Evolutionary conservation across 2,329 filamentous ascomycete genomes (phyloP), one percentile per base, ranked within the genome.

Genomic region (Aspergillus proliferans): DNA sequence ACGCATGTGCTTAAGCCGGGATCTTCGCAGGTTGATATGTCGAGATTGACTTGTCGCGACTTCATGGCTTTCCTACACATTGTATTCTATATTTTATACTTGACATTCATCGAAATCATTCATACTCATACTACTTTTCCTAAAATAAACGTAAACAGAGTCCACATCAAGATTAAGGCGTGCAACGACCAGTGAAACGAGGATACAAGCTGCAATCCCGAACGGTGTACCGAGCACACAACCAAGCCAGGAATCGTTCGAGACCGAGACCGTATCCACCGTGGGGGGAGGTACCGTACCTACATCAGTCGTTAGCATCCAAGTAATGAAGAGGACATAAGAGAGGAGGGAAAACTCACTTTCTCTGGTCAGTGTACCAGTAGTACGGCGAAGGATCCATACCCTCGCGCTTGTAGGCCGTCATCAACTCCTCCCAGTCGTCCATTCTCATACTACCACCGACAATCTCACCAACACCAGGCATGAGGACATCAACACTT

Each of bases 351-450:
- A 47, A 52, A 52, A 83, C 85, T 77, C 73, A 91, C 88, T 93
- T 95, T 67, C 91, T 80, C 81, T 95, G 90, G 74, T 96, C 93
- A 28, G 90, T 94, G 76, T 97, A 98, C 93, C 93, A 98, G 79
- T 94, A 97, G 75, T 97, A 97, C 42, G 86, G 84, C 60, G 81
- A 81, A 18, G 90, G 83, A 61, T 88, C 83, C 68, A 97, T 94
- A 38, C 85, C 86, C 72, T 96, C 87, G 54, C 86, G 83, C 71
- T 89, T 83, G 69, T 94, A 98, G 1, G 88, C 93, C 21, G 79
- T 84, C 78, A 96, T 84, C 58, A 96, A 76, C 77, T 95, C 90
- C 12, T 95, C 87, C 67, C 88, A 89, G 66, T 88, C 84, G 66
- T 91, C 84, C 82, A 96, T 94, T 70, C 93, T 90, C 92, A 98